Evolutionary conservation across 2,329 filamentous ascomycete species (phyloP), one percentile per base, ranked within the genome.

Genomic region (Apiospora marii): DNA sequence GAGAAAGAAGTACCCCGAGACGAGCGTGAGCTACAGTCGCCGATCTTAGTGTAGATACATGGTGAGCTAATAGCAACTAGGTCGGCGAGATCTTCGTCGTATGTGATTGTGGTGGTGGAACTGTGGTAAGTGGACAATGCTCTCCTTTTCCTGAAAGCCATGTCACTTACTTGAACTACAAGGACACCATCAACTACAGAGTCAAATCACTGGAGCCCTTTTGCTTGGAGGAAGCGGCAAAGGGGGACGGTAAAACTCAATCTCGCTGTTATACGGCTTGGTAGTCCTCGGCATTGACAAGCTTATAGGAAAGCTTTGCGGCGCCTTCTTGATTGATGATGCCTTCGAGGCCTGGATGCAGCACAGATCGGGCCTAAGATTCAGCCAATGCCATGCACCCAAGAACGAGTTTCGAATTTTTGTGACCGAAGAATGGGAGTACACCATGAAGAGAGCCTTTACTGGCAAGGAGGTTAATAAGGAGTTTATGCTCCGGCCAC

Each of bases 31-130:
- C 12, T 51, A 22, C 12, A 10, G 4, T 6, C 22, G 7, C 16
- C 7, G 13, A 24, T 0, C 73, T 86, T 0, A 73, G 27, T 13
- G 13, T 76, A 0, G 80, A 82, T 2, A 70, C 82, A 0, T 73
- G 75, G 0, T 74, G 76, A 5, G 73, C 77, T 1, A 74, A 74
- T 0, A 75, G 74, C 0, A 75, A 81, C 0, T 69, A 79, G 67
- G 77, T 67, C 1, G 75, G 72, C 22, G 76, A 80, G 34, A 76
- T 61, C 1, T 79, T 80, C 44, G 76, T 81, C 3, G 73, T 81
- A 6, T 77, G 75, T 34, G 80, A 82, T 68, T 76, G 79, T 46
- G 80, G 80, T 30, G 81, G 53, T n/a, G 53, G 34, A 8, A 37
- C 53, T 34, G 24, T 61, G 4, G 27, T 30, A 34, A 61, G 24